Conservation (phyloP, 176 grass and related monocot species). For the Dactylis glomerata region DNA sequence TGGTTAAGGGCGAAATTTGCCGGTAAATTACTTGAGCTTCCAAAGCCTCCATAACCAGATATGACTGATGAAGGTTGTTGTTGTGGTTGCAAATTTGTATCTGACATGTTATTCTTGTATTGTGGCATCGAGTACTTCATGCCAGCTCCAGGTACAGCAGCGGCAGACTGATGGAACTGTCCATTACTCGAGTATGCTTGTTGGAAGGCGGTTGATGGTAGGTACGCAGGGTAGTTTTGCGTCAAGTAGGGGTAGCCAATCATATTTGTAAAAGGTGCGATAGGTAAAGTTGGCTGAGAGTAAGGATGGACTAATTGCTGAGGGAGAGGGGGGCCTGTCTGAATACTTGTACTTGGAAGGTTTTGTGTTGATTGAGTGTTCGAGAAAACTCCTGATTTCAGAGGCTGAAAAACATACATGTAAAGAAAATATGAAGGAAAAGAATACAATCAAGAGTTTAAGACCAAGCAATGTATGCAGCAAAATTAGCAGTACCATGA, state of each 20-base stretch:
- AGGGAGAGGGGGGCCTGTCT: constrained; percentile 49
- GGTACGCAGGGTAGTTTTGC: constrained; percentile 76
- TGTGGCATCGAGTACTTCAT: constrained; percentile 86
- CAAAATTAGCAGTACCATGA: constrained; percentile 3
- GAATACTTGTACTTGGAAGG: constrained; percentile 57
- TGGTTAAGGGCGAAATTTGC: constrained; percentile 67
- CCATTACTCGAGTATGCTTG: constrained; percentile 85
- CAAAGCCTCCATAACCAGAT: constrained; percentile 83
- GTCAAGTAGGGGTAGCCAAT: constrained; percentile 86
- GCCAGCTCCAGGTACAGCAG: constrained; percentile 63
- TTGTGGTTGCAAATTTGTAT: constrained; percentile 58
- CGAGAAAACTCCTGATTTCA: constrained; percentile 73
- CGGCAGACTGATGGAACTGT: constrained; percentile 75
- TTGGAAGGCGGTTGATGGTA: constrained; percentile 80
- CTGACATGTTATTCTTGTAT: constrained; percentile 76
- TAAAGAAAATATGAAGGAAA: not conserved
- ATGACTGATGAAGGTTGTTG: constrained; percentile 48
- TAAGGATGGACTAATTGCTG: constrained; percentile 93
- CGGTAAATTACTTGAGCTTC: constrained; percentile 67
- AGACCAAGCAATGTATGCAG: not conserved
- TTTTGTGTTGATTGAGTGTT: constrained; percentile 61
- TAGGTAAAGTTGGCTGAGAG: constrained; percentile 80
- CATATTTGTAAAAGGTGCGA: constrained; percentile 75
- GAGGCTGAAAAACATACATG: constrained; percentile 39
- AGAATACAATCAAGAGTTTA: not conserved